Evolutionary conservation across 108 stramenopile genomes (phyloP).

Genomic region (Tribonema minus): DNA sequence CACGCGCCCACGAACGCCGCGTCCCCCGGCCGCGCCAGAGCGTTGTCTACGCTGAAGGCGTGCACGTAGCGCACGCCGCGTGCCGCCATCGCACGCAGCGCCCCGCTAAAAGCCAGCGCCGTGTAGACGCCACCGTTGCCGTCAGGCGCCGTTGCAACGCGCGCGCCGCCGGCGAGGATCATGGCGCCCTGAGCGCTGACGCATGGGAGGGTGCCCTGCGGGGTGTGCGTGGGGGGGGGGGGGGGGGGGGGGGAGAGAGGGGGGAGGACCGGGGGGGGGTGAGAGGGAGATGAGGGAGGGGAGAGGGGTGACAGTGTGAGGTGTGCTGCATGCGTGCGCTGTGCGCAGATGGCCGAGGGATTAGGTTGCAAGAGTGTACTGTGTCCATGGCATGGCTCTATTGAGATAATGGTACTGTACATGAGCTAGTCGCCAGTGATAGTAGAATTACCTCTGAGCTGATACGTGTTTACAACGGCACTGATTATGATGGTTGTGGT

Average conservation of each 20-base stretch:
- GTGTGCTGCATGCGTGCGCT: no score
- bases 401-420: no score
- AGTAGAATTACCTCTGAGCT: no score
- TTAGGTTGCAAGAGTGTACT: no score
- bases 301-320: no score
- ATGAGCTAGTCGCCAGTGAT: no score
- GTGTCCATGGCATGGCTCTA: no score
- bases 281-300: no score
- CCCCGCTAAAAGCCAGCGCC: conserved; percentile 72
- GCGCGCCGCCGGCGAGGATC: conserved; percentile 68
- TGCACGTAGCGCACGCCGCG: conserved; percentile 78
- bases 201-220: conserved; percentile 78
- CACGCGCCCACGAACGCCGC: conserved; percentile 91
- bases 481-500: no score
- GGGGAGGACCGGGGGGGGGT: no score
- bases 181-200: conserved; percentile 78
- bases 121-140: conserved; percentile 97
- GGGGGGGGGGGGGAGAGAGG: neutral
- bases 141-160: conserved; percentile 82
- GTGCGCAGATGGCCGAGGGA: no score
- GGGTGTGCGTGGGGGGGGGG: neutral
- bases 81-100: conserved; percentile 71
- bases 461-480: no score
- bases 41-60: conserved; percentile 93
- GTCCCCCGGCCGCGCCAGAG: conserved; percentile 80